A percentile compares a stretch with the other conserved stretches of the same genome.
These are phyloP conservation scores for Eucalyptus guilfoylei DNA, from an alignment of 345 rosid genomes.

Conservation along the genomic window DNA sequence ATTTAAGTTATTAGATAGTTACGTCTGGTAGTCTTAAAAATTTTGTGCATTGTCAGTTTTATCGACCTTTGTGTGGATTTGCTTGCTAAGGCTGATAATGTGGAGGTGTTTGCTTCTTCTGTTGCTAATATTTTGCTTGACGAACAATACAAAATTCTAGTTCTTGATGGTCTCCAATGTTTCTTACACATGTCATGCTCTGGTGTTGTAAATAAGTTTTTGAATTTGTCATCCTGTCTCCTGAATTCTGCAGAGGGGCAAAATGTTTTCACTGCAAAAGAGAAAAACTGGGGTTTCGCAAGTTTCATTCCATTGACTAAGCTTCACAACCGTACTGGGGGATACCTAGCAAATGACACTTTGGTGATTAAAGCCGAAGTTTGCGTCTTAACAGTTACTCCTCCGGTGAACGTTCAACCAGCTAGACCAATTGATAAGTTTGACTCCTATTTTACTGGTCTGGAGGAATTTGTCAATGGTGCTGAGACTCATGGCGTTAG, in stretches of 20 bases:
- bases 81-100: background rate
- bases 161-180: background rate
- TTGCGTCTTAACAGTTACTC: background rate
- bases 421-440: background rate
- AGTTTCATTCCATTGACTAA: background rate
- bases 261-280: accelerated
- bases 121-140: background rate
- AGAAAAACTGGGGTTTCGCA: accelerated
- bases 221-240: background rate
- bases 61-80: accelerated
- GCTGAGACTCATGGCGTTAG: background rate
- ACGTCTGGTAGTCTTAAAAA: background rate
- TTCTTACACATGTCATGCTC: background rate
- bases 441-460: background rate
- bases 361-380: background rate
- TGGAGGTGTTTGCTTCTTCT: background rate
- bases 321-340: background rate
- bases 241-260: background rate
- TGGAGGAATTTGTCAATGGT: background rate
- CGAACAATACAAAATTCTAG: background rate
- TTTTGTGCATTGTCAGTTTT: background rate
- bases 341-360: background rate
- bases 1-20: background rate
- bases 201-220: background rate
- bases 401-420: background rate